Conservation (phyloP, 2,329 filamentous ascomycete species). For the Scedosporium dehoogii region DNA sequence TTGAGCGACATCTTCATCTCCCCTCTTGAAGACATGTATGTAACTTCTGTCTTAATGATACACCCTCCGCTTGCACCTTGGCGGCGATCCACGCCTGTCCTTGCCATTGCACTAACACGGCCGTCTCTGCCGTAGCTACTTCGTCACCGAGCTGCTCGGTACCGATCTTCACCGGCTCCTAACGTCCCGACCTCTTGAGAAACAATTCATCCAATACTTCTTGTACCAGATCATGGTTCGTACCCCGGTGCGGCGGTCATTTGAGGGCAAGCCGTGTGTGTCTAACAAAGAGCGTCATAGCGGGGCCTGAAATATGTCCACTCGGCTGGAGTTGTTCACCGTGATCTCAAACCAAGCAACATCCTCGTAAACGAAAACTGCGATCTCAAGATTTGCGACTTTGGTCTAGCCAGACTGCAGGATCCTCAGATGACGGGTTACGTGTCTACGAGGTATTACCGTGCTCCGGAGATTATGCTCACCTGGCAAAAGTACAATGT, state of each 20-base stretch:
- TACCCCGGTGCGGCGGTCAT: neutral
- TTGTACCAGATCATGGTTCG: slow-evolving; percentile 95
- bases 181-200: slow-evolving; percentile 91
- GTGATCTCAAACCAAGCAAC: slow-evolving; percentile 96
- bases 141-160: slow-evolving; percentile 93
- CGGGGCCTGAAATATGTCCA: slow-evolving; percentile 98
- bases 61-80: slow-evolving; percentile 6
- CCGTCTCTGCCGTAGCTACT: slow-evolving; percentile 54
- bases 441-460: slow-evolving; percentile 96
- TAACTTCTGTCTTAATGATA: neutral
- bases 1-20: slow-evolving; percentile 99
- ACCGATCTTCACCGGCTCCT: slow-evolving; percentile 93
- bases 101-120: slow-evolving; percentile 9
- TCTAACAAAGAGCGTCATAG: slow-evolving; percentile 33
- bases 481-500: slow-evolving; percentile 99
- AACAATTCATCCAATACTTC: slow-evolving; percentile 99
- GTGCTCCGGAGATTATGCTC: slow-evolving; percentile 98
- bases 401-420: slow-evolving; percentile 92
- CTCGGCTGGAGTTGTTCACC: slow-evolving; percentile 94
- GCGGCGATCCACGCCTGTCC: neutral
- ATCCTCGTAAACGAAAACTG: slow-evolving; percentile 99
- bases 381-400: slow-evolving; percentile 98
- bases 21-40: slow-evolving; percentile 94
- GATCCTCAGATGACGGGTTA: slow-evolving; percentile 99
- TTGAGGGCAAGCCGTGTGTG: neutral